Percentiles rank a stretch among this genome's conserved stretches.
phyloP scores from a whole-genome alignment of 441 rosid species.

The Mallotus repandus region DNA sequence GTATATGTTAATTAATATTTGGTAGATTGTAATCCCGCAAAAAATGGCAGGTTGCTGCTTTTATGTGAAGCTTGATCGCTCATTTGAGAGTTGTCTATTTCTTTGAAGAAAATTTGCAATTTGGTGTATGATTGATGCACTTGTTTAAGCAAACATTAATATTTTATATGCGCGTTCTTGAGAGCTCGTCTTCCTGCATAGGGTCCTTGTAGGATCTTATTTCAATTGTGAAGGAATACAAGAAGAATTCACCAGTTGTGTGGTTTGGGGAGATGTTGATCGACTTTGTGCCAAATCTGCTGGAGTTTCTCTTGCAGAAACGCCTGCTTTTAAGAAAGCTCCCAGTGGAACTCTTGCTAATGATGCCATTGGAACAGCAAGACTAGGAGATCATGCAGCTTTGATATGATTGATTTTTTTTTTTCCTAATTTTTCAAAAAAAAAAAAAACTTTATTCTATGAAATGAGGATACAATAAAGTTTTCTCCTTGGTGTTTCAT shows the following conservation, averaged over 20 bases:
- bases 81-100: neutral
- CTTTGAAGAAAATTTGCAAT: neutral
- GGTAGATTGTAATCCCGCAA: neutral
- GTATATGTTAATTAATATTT: no score
- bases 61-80: neutral
- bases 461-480: no score
- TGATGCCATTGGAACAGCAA: constrained; percentile 85
- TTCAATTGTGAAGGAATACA: neutral
- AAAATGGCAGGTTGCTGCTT: constrained; percentile 15
- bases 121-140: no score
- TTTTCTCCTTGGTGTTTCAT: no score
- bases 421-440: no score
- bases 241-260: constrained; percentile 49
- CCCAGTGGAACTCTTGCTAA: constrained; percentile 99
- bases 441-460: no score
- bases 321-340: constrained; percentile 90
- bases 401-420: no score
- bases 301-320: constrained; percentile 91
- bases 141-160: no score
- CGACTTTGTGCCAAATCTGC: constrained; percentile 78
- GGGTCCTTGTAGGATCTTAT: neutral
- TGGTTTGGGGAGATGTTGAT: constrained; percentile 95
- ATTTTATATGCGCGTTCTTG: no score
- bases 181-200: neutral
- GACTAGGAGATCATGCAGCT: constrained; percentile 89